phyloP scores from a whole-genome alignment of 1,284 basidiomycete species.

The Fereydounia khargensis region DNA sequence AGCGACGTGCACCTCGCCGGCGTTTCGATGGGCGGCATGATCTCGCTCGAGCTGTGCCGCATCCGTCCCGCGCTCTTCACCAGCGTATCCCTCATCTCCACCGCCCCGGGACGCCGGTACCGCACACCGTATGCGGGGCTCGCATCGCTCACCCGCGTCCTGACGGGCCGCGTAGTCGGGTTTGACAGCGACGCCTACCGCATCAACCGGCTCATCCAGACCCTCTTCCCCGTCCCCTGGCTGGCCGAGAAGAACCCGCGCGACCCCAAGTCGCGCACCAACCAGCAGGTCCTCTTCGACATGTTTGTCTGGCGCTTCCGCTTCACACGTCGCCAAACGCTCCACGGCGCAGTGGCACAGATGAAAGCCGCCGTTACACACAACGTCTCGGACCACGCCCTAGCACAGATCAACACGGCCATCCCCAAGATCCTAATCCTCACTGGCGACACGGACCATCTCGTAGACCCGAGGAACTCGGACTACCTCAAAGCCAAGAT shows the following conservation, averaged over 20 bases:
- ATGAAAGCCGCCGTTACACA: conserved; percentile 73
- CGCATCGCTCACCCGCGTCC: conserved; percentile 55
- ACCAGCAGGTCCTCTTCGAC: conserved; percentile 30
- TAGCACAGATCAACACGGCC: conserved; percentile 64
- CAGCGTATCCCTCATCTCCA: conserved; percentile 44
- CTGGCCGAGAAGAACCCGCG: conserved; percentile 57
- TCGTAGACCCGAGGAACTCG: conserved; percentile 67
- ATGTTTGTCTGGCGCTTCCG: conserved; percentile 63
- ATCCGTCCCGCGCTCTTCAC: conserved; percentile 20
- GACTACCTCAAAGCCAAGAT: conserved; percentile 66
- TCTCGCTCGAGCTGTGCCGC: conserved; percentile 61
- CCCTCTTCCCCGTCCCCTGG: conserved; percentile 68
- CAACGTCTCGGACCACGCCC: conserved; percentile 64
- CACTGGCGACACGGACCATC: conserved; percentile 71
- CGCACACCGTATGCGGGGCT: conserved; percentile 44
- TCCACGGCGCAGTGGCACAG: conserved; percentile 71
- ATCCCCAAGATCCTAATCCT: conserved; percentile 69
- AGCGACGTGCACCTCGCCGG: conserved; percentile 73
- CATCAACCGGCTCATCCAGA: conserved; percentile 64
- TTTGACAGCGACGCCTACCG: conserved; percentile 63
- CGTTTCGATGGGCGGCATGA: conserved; percentile 81
- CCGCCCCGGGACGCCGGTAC: conserved; percentile 36
- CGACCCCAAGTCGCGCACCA: conserved; percentile 21
- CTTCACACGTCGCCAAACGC: conserved; percentile 66
- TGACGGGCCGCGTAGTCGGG: conserved; percentile 61